These are phyloP conservation scores for Iberis pinnata DNA, from an alignment of 345 rosid genomes.

Conservation along the genomic window DNA sequence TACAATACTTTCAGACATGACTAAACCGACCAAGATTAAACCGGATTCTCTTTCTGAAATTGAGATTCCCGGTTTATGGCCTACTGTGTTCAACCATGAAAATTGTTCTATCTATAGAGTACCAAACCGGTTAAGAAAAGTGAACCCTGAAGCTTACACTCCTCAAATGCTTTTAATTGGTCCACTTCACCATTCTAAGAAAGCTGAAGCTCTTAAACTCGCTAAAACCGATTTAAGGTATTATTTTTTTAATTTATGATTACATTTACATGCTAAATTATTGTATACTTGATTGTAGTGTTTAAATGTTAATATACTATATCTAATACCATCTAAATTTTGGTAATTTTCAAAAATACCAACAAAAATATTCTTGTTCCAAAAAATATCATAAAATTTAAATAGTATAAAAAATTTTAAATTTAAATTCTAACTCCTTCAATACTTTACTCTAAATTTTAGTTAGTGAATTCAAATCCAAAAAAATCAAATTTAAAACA, in stretches of 20 bases:
- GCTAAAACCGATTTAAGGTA: conserved; percentile 22
- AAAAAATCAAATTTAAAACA: too few relatives aligned
- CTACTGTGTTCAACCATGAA: neutral
- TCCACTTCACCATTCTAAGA: conserved; percentile 26
- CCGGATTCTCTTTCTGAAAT: neutral
- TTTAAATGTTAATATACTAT: neutral
- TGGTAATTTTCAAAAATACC: too few relatives aligned
- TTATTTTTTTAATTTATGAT: neutral
- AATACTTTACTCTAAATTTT: too few relatives aligned
- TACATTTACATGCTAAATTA: neutral
- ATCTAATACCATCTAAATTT: neutral
- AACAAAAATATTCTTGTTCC: too few relatives aligned
- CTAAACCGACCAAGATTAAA: conserved; percentile 2
- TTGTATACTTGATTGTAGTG: neutral
- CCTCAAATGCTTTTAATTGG: conserved; percentile 29
- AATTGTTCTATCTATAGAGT: conserved; percentile 29
- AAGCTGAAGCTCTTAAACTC: conserved; percentile 16
- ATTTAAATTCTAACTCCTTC: too few relatives aligned
- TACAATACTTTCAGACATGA: too few relatives aligned
- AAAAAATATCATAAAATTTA: too few relatives aligned
- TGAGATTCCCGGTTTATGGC: conserved; percentile 22
- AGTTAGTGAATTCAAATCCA: too few relatives aligned
- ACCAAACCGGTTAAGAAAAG: conserved; percentile 10
- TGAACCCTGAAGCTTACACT: conserved; percentile 30
- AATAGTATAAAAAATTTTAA: too few relatives aligned